These are phyloP conservation scores for Cokeromyces recurvatus DNA, from an alignment of 371 early-diverging fungal genomes.

Conservation along the genomic window DNA sequence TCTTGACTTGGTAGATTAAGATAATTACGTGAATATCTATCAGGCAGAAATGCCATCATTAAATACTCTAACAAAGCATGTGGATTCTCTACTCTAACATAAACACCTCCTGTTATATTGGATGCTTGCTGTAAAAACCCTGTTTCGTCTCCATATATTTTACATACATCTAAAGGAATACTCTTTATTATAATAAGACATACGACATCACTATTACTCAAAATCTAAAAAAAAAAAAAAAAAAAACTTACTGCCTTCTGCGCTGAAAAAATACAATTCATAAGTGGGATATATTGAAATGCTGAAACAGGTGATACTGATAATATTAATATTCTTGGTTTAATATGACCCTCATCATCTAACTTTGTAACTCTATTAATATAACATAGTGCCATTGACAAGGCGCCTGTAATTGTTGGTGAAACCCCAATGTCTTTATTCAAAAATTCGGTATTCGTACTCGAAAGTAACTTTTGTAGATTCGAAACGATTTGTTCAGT, in stretches of 20 bases:
- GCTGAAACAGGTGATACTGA: constrained; percentile 86
- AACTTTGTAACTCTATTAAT: constrained; percentile 59
- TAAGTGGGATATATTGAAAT: constrained; percentile 87
- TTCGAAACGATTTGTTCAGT: constrained; percentile 53
- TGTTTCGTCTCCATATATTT: constrained; percentile 70
- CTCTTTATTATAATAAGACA: constrained; percentile 36
- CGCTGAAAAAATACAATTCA: constrained; percentile 96
- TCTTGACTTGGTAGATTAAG: constrained; percentile 73
- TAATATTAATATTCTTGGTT: constrained; percentile 80
- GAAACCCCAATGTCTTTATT: constrained; percentile 37
- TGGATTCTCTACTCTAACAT: constrained; percentile 60
- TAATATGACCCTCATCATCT: constrained; percentile 57
- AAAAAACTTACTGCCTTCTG: constrained; percentile 69
- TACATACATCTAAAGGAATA: constrained; percentile 88
- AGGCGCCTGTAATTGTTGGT: constrained; percentile 51
- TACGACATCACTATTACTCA: background rate
- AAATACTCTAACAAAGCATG: constrained; percentile 75
- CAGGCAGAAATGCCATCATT: constrained; percentile 87
- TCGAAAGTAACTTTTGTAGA: constrained; percentile 37
- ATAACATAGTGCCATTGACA: constrained; percentile 64
- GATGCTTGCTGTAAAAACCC: constrained; percentile 93
- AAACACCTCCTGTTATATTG: constrained; percentile 85
- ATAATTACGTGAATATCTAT: constrained; percentile 65
- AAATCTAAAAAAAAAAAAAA: background rate
- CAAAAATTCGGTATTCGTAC: constrained; percentile 34